Conservation (phyloP, 2,329 filamentous ascomycete species). For the Chalaropsis thielavioides region DNA sequence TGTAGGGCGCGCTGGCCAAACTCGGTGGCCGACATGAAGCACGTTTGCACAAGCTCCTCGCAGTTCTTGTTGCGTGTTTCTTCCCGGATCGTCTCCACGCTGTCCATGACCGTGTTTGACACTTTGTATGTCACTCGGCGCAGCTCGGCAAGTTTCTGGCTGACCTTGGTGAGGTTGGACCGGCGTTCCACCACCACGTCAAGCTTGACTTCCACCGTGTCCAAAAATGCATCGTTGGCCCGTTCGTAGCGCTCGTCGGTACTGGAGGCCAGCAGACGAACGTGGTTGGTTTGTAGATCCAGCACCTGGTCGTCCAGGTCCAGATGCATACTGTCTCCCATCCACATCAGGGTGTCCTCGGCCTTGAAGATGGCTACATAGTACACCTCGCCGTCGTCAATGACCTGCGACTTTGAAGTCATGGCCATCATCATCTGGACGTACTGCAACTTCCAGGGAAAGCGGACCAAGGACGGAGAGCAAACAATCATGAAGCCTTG, state of each 20-base stretch:
- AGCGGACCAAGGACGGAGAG: conserved; percentile 55
- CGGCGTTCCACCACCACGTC: conserved; percentile 84
- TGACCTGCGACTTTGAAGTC: conserved; percentile 36
- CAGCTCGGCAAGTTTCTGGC: conserved; percentile 80
- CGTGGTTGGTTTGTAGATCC: conserved; percentile 72
- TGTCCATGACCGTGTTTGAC: conserved; percentile 97
- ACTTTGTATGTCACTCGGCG: conserved; percentile 92
- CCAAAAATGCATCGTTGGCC: conserved; percentile 64
- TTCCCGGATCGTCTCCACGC: conserved; percentile 78
- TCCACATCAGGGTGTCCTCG: conserved; percentile 67
- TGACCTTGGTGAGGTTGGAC: conserved; percentile 85
- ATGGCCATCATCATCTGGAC: conserved; percentile 76
- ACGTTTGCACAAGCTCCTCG: conserved; percentile 92
- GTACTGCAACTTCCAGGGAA: conserved; percentile 50
- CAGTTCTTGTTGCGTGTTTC: conserved; percentile 76
- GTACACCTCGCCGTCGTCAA: conserved; percentile 36
- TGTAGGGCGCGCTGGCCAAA: conserved; percentile 89
- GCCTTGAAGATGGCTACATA: conserved; percentile 50
- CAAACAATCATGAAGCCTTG: conserved; percentile 73
- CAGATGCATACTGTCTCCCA: conserved; percentile 58
- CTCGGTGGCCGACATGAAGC: conserved; percentile 97
- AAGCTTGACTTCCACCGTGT: conserved; percentile 68
- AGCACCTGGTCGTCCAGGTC: conserved; percentile 62
- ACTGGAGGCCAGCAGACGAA: conserved; percentile 78
- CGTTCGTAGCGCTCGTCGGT: conserved; percentile 64